Evolutionary conservation across 2,329 filamentous ascomycete species (phyloP).

Genomic region (Orbilia ellipsospora): DNA sequence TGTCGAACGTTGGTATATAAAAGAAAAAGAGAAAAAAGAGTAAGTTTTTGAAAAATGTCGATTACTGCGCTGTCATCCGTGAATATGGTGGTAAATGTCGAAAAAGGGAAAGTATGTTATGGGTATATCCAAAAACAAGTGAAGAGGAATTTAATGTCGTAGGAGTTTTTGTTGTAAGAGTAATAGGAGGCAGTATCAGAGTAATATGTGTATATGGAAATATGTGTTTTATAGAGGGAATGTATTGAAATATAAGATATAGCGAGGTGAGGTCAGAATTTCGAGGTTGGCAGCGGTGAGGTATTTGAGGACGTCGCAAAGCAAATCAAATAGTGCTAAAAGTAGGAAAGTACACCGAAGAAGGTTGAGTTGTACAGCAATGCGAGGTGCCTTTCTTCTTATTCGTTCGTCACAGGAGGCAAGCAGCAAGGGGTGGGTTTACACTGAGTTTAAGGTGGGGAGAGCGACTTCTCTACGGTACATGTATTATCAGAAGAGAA

Average conservation of each 20-base stretch:
- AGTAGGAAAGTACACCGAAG: constrained; percentile 49
- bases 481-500: constrained; percentile 2
- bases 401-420: constrained; percentile 54
- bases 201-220: constrained; percentile 9
- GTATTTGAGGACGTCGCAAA: constrained; percentile 56
- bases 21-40: constrained; percentile 20
- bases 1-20: constrained; percentile 60
- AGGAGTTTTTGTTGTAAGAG: no score
- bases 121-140: background rate
- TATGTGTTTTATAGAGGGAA: constrained; percentile 54
- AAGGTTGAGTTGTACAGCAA: constrained; percentile 56
- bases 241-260: constrained; percentile 50
- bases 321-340: constrained; percentile 46
- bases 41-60: constrained; percentile 12
- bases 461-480: constrained; percentile 33
- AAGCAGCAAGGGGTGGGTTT: constrained; percentile 46
- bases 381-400: constrained; percentile 52
- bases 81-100: background rate
- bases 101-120: constrained; percentile 11
- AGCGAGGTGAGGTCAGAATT: constrained; percentile 29
- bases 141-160: background rate
- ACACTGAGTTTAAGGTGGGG: constrained; percentile 39
- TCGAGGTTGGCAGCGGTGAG: constrained; percentile 51
- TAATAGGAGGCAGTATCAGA: background rate
- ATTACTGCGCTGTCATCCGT: constrained; percentile 44